These are phyloP conservation scores for Colletotrichum gloeosporioides DNA, from an alignment of 2,329 filamentous ascomycete genomes.

Conservation along the genomic window DNA sequence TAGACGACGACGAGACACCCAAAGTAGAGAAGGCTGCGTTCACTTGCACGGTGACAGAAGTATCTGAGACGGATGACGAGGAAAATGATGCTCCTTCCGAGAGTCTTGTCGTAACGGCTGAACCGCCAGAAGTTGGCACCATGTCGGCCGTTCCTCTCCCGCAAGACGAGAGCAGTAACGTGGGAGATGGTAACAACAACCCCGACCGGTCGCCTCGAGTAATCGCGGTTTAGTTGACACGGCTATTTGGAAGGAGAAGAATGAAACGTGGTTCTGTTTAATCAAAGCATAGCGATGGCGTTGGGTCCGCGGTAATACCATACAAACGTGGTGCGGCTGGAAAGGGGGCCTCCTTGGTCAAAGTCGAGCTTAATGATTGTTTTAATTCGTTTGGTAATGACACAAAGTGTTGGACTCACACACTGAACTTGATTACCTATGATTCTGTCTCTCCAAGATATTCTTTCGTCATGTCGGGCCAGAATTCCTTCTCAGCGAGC, in stretches of 20 bases:
- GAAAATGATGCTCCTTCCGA: neutral
- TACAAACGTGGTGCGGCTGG: neutral
- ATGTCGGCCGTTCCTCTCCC: neutral
- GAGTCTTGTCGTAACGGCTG: neutral
- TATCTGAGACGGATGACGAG: neutral
- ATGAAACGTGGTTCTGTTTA: neutral
- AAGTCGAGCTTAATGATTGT: neutral
- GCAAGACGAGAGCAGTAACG: neutral
- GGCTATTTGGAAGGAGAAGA: neutral
- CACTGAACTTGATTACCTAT: neutral
- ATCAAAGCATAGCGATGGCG: constrained; percentile 16
- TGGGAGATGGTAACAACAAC: neutral
- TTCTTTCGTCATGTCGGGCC: constrained; percentile 44
- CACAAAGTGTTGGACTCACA: neutral
- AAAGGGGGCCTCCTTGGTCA: neutral
- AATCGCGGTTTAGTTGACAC: constrained; percentile 3
- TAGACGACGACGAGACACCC: constrained; percentile 12
- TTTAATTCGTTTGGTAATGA: neutral
- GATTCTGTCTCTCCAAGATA: neutral
- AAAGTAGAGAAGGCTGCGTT: constrained; percentile 10
- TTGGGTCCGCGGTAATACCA: constrained; percentile 18
- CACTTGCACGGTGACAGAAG: constrained; percentile 13
- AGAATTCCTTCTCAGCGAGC: constrained; percentile 63
- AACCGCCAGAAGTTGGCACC: neutral
- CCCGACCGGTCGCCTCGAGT: neutral